Base-by-base conservation (phyloP, 2,329 filamentous ascomycete species). In the Fusarium virguliforme region DNA sequence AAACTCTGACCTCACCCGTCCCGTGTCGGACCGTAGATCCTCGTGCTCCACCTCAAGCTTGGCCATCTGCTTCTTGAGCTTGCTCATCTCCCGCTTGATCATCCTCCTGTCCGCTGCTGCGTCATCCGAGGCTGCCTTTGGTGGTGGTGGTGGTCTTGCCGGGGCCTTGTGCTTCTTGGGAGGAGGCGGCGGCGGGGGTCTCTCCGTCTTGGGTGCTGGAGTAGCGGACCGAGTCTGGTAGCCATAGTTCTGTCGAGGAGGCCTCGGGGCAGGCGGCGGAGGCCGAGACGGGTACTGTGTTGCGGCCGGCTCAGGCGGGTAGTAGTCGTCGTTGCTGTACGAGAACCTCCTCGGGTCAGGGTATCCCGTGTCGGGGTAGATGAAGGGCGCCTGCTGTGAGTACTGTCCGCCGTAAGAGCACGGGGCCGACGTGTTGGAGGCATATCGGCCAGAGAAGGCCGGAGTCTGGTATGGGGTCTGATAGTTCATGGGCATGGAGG, bases 321-420 rank as follows among this genome's bases (percentile, higher is more conserved):
- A 48, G 43, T 48, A 48, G 7, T 48, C 43, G 26, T 48, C 43
- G 26, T 48, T 26, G 26, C 43, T 26, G 43, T 48, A 48, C 28
- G 43, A 48, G 43, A 30, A 48, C 43, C 43, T 48, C 43, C 43
- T 26, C 7, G 43, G 43, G 30, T 48, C 43, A 48, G 26, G 10
- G 43, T 48, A 48, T 48, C 43, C 43, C 9, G 43, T 6, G 43
- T 48, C 8, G 24, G 43, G 26, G 9, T 48, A 48, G 43, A 48
- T 10, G 43, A 10, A 48, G 28, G 43, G 43, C 4, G 43, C 18
- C 18, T 18, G 43, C 4, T 48, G 43, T 3, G 24, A 6, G 43
- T 48, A 48, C 8, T 48, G 43, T 1, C 43, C 15, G 8, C 26
- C 15, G 15, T 48, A 48, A 48, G 43, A 30, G 43, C 28, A 48